These are phyloP conservation scores for Borealophlyctis nickersoniae DNA, from an alignment of 192 early-diverging fungal genomes.

Conservation along the genomic window DNA sequence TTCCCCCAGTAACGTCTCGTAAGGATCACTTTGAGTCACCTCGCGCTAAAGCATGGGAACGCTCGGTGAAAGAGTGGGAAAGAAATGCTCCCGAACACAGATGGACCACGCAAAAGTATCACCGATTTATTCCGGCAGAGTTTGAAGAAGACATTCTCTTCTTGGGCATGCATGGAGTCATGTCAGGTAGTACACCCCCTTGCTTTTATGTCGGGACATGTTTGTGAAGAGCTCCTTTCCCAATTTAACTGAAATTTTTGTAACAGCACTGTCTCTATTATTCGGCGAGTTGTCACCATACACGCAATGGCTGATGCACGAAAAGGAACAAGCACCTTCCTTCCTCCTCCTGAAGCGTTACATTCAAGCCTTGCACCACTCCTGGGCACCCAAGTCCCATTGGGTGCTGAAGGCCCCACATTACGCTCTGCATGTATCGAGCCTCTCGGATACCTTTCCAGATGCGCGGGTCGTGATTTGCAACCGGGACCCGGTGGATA, in stretches of 20 bases:
- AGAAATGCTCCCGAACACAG: neutral
- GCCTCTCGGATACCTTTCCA: neutral
- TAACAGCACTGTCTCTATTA: too few species aligned
- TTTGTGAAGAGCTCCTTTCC: too few species aligned
- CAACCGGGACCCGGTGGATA: neutral
- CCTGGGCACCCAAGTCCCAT: neutral
- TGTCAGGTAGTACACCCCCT: too few species aligned
- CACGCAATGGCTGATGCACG: neutral
- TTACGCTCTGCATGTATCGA: neutral
- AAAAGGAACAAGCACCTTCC: neutral
- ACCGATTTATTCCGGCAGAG: neutral
- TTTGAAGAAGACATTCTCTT: neutral
- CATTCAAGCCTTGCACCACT: neutral
- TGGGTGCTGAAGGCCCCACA: neutral
- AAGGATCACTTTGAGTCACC: neutral
- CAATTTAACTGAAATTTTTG: too few species aligned
- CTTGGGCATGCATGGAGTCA: neutral
- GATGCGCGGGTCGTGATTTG: neutral
- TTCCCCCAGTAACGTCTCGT: neutral
- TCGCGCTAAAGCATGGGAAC: neutral
- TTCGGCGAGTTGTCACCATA: neutral
- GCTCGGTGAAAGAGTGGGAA: neutral
- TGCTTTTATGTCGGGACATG: too few species aligned
- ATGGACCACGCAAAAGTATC: neutral
- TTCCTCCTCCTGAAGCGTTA: neutral